These are phyloP conservation scores for Phialophora expanda DNA, from an alignment of 2,329 filamentous ascomycete species.

Conservation along the genomic window DNA sequence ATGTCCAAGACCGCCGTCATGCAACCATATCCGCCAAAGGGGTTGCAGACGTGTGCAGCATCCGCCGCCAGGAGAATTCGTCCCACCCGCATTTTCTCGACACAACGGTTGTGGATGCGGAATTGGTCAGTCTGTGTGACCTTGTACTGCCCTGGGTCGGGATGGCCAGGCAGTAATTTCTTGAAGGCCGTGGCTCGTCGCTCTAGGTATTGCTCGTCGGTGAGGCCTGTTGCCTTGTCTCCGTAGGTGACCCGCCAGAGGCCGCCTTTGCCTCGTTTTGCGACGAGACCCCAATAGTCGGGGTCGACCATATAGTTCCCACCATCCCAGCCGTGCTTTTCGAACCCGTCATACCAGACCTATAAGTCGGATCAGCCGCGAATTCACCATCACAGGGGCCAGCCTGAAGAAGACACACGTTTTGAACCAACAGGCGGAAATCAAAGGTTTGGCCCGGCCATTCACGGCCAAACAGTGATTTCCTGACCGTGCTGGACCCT, in stretches of 20 bases:
- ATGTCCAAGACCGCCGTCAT: conserved; percentile 68
- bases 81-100: conserved; percentile 62
- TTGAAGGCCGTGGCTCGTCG: conserved; percentile 62
- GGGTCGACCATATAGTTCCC: conserved; percentile 64
- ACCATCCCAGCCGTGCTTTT: conserved; percentile 29
- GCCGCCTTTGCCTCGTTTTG: conserved; percentile 62
- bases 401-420: conserved; percentile 8
- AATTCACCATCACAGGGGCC: background rate
- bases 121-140: conserved; percentile 64
- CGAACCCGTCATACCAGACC: conserved; percentile 32
- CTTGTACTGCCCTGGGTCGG: conserved; percentile 63
- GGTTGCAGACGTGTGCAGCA: conserved; percentile 57
- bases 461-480: conserved; percentile 26
- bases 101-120: conserved; percentile 66
- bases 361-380: conserved; percentile 5
- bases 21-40: conserved; percentile 27
- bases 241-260: conserved; percentile 70
- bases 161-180: conserved; percentile 63
- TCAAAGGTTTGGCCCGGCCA: conserved; percentile 30
- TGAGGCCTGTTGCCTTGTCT: conserved; percentile 58
- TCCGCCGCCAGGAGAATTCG: conserved; percentile 64
- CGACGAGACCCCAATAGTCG: conserved; percentile 67
- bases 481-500: conserved; percentile 25
- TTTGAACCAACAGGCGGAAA: conserved; percentile 28
- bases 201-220: conserved; percentile 57